Evolutionary conservation across 2,329 filamentous ascomycete species (phyloP), one percentile per base, ranked within the genome.

Genomic region (Colletotrichum salicis): DNA sequence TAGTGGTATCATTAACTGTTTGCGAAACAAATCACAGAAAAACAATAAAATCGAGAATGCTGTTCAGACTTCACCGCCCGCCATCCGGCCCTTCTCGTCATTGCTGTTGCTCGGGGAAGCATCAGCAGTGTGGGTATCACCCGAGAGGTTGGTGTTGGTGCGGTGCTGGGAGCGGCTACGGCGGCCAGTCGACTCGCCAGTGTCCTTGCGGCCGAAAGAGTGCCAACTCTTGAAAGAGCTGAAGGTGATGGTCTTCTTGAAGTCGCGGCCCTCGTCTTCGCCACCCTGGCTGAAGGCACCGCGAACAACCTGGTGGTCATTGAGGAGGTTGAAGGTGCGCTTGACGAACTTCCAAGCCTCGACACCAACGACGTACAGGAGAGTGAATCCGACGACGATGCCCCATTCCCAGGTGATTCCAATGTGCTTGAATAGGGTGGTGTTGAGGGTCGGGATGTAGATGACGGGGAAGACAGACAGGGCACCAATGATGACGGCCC

Each of bases 371-470:
- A 95, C 87, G 77, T 92, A 95, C 4, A 93, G 78, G 13, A 91
- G 74, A 0, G 91, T 87, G 70, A 89, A 89, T 24, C 90, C 87
- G 37, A 93, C 84, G 0, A 92, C 88, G 6, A 95, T 84, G 1
- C 87, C 89, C 92, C 92, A 95, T 79, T 94, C 93, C 93, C 93
- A 95, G 22, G 84, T 86, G 75, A 95, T 94, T 22, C 85, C 86
- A 8, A 83, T 86, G 82, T 94, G 92, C 82, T 93, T 92, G 86
- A 94, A 94, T 48, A 94, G 92, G 33, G 87, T 86, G 19, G 84
- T 87, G 82, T 93, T 94, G 74, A 95, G 84, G 65, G 86, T 86
- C 0, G 92, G 92, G 60, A 95, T 93, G 79, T 95, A 93, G n/a
- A 93, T 86, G 12, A 91, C 88, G 2, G 90, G 88, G 77, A 92